phyloP scores from a whole-genome alignment of 179 eudicot genomes.

The Camellia oleifera region DNA sequence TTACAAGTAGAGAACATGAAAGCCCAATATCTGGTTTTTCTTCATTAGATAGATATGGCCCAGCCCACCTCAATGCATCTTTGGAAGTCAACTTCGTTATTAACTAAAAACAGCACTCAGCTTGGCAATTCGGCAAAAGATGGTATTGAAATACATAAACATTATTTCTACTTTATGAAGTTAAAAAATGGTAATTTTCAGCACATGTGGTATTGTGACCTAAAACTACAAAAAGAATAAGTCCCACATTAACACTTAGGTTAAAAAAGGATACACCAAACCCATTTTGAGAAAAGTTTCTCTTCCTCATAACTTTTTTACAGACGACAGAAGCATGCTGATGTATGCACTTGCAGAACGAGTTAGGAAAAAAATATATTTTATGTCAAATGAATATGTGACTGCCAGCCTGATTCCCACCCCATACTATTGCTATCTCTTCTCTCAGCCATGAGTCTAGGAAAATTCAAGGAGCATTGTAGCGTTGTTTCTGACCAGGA shows the following conservation, averaged over 20 bases:
- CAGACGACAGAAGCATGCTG: not conserved
- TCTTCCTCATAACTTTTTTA: not conserved
- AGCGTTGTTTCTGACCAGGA: not conserved
- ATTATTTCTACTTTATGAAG: slow-evolving; percentile 1
- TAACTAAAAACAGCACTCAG: not conserved
- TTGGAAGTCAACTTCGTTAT: not conserved
- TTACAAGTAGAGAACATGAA: not conserved
- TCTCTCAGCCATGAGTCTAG: not conserved
- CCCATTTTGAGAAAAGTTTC: not conserved
- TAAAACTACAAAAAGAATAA: not conserved
- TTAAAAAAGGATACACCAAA: not conserved
- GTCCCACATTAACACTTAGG: not conserved
- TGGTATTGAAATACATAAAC: not conserved
- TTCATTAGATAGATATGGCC: not conserved
- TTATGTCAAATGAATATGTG: not conserved
- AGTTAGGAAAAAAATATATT: not conserved
- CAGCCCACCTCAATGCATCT: not conserved
- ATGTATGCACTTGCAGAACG: not conserved
- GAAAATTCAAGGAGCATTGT: not conserved
- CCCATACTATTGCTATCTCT: not conserved
- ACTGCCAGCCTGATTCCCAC: not conserved
- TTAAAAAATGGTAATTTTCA: not conserved
- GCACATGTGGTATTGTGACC: not conserved
- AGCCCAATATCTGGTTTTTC: not conserved
- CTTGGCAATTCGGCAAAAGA: not conserved